Evolutionary conservation across 208 protist genomes (phyloP).

Genomic region (Crithidia sp.): DNA sequence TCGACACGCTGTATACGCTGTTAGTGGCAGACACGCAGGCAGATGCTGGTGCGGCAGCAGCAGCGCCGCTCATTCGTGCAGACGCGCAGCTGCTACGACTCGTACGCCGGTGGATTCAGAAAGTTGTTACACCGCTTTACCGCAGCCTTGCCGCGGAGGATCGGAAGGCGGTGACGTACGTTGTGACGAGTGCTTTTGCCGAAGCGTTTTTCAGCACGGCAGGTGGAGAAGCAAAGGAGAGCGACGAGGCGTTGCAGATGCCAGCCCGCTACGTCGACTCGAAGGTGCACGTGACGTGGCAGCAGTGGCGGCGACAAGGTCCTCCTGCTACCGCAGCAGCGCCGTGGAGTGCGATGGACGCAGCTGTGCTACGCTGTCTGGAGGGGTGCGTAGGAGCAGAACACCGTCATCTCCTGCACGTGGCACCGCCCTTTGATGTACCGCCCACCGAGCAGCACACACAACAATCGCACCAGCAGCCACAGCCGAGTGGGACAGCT

Average conservation of each 20-base stretch:
- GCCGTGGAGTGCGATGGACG: not conserved
- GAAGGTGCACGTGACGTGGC: slow-evolving; percentile 17
- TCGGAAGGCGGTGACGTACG: not conserved
- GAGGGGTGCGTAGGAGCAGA: not conserved
- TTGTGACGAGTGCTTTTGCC: slow-evolving; percentile 12
- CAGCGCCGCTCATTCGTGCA: not conserved
- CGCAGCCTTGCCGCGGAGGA: not conserved
- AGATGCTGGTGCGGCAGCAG: not conserved
- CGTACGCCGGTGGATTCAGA: slow-evolving; percentile 18
- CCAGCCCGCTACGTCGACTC: slow-evolving; percentile 1
- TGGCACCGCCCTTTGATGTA: not conserved
- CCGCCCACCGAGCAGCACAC: not conserved
- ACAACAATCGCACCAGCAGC: not conserved
- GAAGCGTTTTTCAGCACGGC: slow-evolving; percentile 5
- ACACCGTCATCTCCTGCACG: not conserved
- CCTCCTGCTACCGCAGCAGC: not conserved
- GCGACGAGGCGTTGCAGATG: not conserved
- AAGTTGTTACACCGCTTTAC: slow-evolving; percentile 20
- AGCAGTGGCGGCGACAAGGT: slow-evolving; percentile 21
- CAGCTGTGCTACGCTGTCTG: slow-evolving; percentile 4
- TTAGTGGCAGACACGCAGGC: not conserved
- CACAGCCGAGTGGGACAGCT: not conserved
- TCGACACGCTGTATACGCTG: slow-evolving; percentile 36
- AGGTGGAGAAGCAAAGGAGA: not conserved
- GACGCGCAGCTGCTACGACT: not conserved